Evolutionary conservation across 352 stramenopile species (phyloP), one percentile per base, ranked within the genome.

Genomic region (Phytophthora sp.): DNA sequence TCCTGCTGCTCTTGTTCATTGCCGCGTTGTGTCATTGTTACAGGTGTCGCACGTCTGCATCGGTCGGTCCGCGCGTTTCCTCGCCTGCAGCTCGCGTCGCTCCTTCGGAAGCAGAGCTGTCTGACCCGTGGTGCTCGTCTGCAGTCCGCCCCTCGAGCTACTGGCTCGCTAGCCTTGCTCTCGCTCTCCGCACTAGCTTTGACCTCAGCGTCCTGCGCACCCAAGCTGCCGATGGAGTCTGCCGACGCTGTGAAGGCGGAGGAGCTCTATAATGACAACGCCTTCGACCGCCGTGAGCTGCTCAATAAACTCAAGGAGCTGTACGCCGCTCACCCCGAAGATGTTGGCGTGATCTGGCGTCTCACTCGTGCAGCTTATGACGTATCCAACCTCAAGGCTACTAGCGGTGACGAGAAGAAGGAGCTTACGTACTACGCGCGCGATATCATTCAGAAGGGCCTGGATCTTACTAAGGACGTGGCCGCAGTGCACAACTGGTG

Each of bases 401-500:
- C 83, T 18, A 61, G 72, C 7, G 64, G 73, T 5, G 84, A 83
- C 21, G 79, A 90, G 71, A 90, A 89, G 69, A 93, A 93, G 67
- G 68, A 86, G 71, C 75, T 91, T 3, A 89, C 60, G 27, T 93
- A 93, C 70, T 88, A 77, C 26, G 82, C 82, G 11, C 71, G 66
- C 21, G 85, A 91, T 51, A 62, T 90, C 23, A 86, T 88, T 42
- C 63, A 89, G 44, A 77, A 80, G 55, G 80, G 64, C 2, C 54
- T 91, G 6, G 76, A 83, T 11, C 39, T 83, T 4, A 81, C 80
- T 12, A 65, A 82, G 20, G 78, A 93, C 41, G 62, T 86, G 23
- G 84, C 86, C 5, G 73, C 80, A 27, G 77, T 94, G 44, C 86
- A 96, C 74, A 94, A 93, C 68, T 96, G 88, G 88, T 88, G 63